Conservation (phyloP, 768 basidiomycete genomes). For the Sporobolomyces phaffii region DNA sequence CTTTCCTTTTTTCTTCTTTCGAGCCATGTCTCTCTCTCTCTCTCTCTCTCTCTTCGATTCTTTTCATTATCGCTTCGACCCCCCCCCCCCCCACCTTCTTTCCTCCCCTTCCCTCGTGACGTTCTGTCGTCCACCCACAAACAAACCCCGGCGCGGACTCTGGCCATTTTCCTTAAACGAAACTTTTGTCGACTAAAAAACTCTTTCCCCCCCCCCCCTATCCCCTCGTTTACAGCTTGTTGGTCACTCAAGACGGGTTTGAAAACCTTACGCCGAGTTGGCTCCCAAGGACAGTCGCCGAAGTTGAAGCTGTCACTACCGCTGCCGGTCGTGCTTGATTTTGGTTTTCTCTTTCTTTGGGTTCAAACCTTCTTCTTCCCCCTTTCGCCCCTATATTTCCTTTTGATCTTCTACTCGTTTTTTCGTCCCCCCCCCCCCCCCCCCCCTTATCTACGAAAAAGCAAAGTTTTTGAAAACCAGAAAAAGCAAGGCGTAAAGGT, state of each 20-base stretch:
- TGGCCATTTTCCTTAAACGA: no score
- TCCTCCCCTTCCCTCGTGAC: no score
- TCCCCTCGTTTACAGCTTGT: slow-evolving; percentile 49
- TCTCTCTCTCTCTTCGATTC: no score
- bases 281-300: slow-evolving; percentile 62
- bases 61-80: no score
- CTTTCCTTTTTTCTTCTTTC: no score
- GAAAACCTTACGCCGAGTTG: slow-evolving; percentile 80
- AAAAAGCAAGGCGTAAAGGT: no score
- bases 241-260: slow-evolving; percentile 65
- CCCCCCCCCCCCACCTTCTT: no score
- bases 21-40: neutral
- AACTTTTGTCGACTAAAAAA: no score
- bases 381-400: neutral
- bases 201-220: no score
- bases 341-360: no score
- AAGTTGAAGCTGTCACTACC: slow-evolving; percentile 62
- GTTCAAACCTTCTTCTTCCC: neutral
- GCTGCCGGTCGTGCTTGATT: neutral
- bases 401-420: neutral
- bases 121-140: no score
- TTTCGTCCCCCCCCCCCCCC: neutral
- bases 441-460: neutral
- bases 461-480: neutral
- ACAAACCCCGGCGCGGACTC: no score